Conservation (phyloP, 2,329 filamentous ascomycete genomes). For the Trichoderma cornu-damae region DNA sequence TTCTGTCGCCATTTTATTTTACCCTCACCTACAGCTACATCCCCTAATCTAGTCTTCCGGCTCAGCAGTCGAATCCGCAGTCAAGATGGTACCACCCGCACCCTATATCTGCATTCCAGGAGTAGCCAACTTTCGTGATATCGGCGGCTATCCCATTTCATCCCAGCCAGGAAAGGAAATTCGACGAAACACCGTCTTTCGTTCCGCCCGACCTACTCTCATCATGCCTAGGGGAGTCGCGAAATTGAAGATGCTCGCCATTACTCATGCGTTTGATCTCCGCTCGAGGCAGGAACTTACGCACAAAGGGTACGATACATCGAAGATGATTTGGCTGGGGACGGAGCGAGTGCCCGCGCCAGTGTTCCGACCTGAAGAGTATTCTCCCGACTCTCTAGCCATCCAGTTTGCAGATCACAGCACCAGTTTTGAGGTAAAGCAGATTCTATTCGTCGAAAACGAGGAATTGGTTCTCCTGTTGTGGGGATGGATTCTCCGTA, state of each 20-base stretch:
- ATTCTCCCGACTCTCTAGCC: background rate
- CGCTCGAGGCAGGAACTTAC: background rate
- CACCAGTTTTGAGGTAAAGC: background rate
- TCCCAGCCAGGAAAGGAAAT: background rate
- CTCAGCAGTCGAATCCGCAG: background rate
- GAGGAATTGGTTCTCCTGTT: no score
- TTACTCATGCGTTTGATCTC: background rate
- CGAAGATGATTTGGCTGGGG: background rate
- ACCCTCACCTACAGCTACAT: background rate
- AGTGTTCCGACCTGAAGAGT: background rate
- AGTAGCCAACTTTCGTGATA: constrained; percentile 6
- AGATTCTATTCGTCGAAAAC: background rate
- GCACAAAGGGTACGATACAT: background rate
- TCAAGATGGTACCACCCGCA: background rate
- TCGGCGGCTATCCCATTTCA: background rate
- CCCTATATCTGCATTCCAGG: constrained; percentile 6
- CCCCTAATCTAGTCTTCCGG: no score
- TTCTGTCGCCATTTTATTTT: fast-evolving
- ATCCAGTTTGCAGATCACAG: background rate
- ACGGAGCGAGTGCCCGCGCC: background rate
- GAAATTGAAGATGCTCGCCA: background rate
- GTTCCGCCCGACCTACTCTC: background rate
- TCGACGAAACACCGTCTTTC: constrained; percentile 1
- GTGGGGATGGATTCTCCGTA: no score
- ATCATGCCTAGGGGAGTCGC: background rate